Base-by-base conservation (phyloP, 371 early-diverging fungal species). In the Mortierella sp. region DNA sequence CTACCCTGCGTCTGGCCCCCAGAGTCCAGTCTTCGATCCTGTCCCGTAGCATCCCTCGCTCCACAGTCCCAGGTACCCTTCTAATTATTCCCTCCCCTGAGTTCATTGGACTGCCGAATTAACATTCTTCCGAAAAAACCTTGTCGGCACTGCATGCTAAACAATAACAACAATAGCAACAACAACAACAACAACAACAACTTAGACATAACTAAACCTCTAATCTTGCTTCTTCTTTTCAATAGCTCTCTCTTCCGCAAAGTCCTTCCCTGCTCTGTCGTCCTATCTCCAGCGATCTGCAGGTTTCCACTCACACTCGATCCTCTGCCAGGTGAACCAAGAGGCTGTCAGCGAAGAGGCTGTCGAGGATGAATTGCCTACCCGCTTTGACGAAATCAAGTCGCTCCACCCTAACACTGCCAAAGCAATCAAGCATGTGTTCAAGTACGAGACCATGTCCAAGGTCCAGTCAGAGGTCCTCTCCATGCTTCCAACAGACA, bases 381-480 rank as follows among this genome's bases (percentile, higher is more conserved):
- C 81, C 34, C 79, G 84, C 9, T 93, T 91, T 62, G 81, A 82
- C 43, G 75, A 81, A 19, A 85, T 91, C 63, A 56, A 57, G 4
- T 62, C 76, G 8, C 75, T 93, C 11, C 63, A 86, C 58, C 81
- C 82, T 24, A 72, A 79, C 21, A 92, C 90, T n/a, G 81, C 86
- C 72, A 80, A 72, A 51, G 91, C 95, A 3, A 64, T 96, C 14
- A 69, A 79, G 39, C 60, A 72, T 26, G 82, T 87, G 4, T 94
- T 96, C 83, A 83, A 87, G 63, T 95, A 91, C 68, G 80, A 87
- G 48, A 79, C 72, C 24, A 93, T 94, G 88, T 91, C 95, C 53
- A 80, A 87, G 61, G 95, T 96, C 4, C 97, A 97, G 72, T 82
- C 91, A 31, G 89, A 88, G 48, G 92, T 97, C 4, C 79, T 95